Evolutionary conservation across 352 stramenopile species (phyloP), one percentile per base, ranked within the genome.

Genomic region (Phytophthora fragariae): DNA sequence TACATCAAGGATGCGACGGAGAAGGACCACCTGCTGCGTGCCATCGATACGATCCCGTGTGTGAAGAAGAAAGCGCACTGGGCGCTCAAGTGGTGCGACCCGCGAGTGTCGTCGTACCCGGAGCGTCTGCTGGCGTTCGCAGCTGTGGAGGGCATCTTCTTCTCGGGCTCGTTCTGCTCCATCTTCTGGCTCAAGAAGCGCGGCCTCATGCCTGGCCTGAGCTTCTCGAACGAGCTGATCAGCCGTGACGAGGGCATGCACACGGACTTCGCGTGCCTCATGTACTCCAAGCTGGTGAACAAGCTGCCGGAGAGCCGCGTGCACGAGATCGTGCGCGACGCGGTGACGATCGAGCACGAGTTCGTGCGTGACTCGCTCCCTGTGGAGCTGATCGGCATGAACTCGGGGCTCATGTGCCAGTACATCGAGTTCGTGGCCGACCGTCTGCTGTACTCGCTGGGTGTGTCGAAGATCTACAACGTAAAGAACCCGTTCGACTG

Each of bases 351-450:
- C 75, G 98, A 99, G 86, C 94, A 98, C 81, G 97, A 99, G 83
- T 99, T 99, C 73, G 95, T 99, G 58, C 85, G 86, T 29, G 95
- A 99, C 70, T 98, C 97, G 60, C 89, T 99, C 17, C 97, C 98
- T 12, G 98, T 99, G 15, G 97, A 99, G 80, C 88, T 99, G 64
- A 99, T 99, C 75, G 98, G 98, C 56, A 99, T 99, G 98, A 99
- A 99, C 89, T 96, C 89, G 59, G 61, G 65, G 49, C 86, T 99
- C 65, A 99, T 99, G 98, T 97, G 92, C 71, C 87, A 99, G 79
- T 99, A 99, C 92, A 99, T 99, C 85, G 90, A 99, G 87, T 99
- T 99, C 77, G 94, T 97, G 74, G 97, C 98, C 21, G 98, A 99
- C 85, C 92, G 98, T 15, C 79, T 99, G 57, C 80, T 99, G 14